Conservation (phyloP, 2,329 filamentous ascomycete species). For the Aureobasidium leucospermi region DNA sequence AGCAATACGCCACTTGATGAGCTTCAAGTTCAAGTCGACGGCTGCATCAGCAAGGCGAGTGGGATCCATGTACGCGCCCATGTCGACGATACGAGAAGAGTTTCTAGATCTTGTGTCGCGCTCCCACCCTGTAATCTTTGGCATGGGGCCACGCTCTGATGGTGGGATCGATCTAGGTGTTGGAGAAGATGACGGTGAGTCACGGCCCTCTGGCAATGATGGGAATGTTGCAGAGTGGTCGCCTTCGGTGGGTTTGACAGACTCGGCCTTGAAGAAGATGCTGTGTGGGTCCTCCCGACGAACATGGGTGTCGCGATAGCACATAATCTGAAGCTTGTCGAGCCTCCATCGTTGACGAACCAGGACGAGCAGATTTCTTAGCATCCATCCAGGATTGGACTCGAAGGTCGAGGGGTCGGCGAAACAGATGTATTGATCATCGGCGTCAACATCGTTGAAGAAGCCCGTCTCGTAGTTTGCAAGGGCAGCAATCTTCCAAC, state of each 20-base stretch:
- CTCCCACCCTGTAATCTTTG: conserved; percentile 95
- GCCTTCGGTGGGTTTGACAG: conserved; percentile 15
- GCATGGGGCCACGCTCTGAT: conserved; percentile 34
- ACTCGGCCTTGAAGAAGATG: conserved; percentile 61
- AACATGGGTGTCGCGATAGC: conserved; percentile 77
- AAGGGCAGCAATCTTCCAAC: conserved; percentile 71
- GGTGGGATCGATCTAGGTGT: conserved; percentile 16
- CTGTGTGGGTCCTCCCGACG: conserved; percentile 75
- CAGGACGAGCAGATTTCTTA: conserved; percentile 81
- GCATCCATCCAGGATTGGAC: conserved; percentile 82
- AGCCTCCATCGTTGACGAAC: conserved; percentile 76
- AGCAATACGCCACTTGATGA: conserved; percentile 98
- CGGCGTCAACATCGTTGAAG: conserved; percentile 63
- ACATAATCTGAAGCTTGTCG: conserved; percentile 71
- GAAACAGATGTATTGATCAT: conserved; percentile 78
- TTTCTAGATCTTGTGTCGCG: conserved; percentile 73
- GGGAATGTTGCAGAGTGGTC: conserved; percentile 16
- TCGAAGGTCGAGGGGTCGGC: conserved; percentile 88
- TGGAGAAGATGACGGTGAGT: conserved; percentile 20
- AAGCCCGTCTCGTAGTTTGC: conserved; percentile 79
- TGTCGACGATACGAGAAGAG: conserved; percentile 66
- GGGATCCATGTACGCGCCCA: conserved; percentile 92
- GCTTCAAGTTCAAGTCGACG: conserved; percentile 90
- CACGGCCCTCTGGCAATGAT: background rate
- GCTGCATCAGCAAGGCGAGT: conserved; percentile 80